A percentile compares a stretch with the other conserved stretches of the same genome.
phyloP scores from a whole-genome alignment of 768 basidiomycete species.

The Tylopilus intermedius region DNA sequence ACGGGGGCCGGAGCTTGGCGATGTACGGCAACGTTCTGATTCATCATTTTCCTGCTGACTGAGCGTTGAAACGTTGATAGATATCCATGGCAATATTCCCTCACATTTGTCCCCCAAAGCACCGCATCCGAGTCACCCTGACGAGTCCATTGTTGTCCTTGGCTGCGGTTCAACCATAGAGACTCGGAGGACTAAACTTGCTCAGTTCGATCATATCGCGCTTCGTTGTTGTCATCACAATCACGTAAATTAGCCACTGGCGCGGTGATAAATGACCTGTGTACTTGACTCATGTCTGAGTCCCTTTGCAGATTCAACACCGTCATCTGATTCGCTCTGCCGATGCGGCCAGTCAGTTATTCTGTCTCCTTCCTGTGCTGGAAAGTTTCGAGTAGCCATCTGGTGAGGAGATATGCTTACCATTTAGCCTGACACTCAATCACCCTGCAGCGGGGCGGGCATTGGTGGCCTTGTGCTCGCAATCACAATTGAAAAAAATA shows the following conservation, averaged over 20 bases:
- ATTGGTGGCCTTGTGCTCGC: slow-evolving; percentile 46
- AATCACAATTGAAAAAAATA: slow-evolving; percentile 31
- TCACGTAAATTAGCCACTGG: not conserved
- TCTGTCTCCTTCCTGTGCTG: not conserved
- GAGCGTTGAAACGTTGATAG: no score
- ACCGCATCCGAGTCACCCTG: no score
- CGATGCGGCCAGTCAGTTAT: slow-evolving; percentile 2
- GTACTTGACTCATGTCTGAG: no score
- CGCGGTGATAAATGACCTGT: not conserved
- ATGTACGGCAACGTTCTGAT: no score
- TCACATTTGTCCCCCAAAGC: no score
- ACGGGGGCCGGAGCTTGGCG: no score
- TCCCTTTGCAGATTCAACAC: not conserved
- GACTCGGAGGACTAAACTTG: no score
- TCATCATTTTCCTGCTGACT: no score
- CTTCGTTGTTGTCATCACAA: not conserved
- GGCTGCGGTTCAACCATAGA: no score
- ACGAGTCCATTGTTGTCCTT: no score
- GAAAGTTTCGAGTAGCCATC: slow-evolving; percentile 19
- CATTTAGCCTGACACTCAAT: not conserved
- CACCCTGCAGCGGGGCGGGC: slow-evolving; percentile 32
- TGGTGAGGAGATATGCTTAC: slow-evolving; percentile 9
- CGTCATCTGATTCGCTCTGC: not conserved
- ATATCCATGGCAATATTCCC: no score
- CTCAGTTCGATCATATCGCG: not conserved